Evolutionary conservation across 225 moss, liverwort and hornwort genomes (phyloP).

Genomic region (Pseudisothecium myosuroides): DNA sequence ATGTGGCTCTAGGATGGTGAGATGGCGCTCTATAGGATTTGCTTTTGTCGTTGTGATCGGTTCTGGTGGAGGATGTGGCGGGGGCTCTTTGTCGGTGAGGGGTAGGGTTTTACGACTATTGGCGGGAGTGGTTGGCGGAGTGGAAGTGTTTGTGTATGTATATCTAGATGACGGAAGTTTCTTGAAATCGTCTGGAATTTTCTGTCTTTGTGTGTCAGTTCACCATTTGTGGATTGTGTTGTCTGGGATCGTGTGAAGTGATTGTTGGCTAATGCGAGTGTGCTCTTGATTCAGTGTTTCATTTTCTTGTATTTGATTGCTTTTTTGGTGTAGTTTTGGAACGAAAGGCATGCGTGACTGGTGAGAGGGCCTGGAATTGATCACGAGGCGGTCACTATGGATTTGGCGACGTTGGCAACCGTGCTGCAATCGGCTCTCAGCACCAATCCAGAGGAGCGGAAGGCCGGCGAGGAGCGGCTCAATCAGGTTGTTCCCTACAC

Average conservation of each 20-base stretch:
- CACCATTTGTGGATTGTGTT: not conserved
- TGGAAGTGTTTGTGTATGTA: not conserved
- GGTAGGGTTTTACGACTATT: not conserved
- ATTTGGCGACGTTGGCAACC: constrained; percentile 76
- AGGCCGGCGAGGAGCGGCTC: constrained; percentile 94
- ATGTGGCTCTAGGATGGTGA: not conserved
- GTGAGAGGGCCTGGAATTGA: constrained; percentile 3
- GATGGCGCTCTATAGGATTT: not conserved
- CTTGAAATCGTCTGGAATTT: not conserved
- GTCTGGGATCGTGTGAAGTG: not conserved
- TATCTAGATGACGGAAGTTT: not conserved
- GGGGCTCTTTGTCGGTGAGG: not conserved
- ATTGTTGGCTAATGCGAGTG: not conserved
- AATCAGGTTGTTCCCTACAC: constrained; percentile 51
- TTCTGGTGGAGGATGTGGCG: not conserved
- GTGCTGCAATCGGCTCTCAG: constrained; percentile 93
- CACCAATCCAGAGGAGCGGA: constrained; percentile 90
- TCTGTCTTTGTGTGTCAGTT: not conserved
- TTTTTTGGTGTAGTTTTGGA: not conserved
- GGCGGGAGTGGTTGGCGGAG: not conserved
- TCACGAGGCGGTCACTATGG: constrained; percentile 34
- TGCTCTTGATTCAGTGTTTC: not conserved
- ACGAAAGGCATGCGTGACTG: constrained; percentile 15
- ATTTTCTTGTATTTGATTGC: not conserved
- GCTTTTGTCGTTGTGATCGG: not conserved